Evolutionary conservation across 441 rosid genomes (phyloP).

Genomic region (Euphorbia schlechtendalii): DNA sequence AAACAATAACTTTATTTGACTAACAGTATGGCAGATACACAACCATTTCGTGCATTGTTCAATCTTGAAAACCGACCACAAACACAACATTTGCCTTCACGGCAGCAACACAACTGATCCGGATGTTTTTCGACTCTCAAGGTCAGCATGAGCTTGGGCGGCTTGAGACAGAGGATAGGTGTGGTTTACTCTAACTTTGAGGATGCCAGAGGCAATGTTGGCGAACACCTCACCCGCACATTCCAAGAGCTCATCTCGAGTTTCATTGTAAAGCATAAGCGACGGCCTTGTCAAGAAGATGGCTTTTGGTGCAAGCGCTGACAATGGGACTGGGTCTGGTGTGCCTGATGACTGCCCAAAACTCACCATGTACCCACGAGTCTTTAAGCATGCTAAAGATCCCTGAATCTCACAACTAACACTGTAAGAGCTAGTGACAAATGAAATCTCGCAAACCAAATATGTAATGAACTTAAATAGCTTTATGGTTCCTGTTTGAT

Average conservation of each 20-base stretch:
- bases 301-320: constrained; percentile 60
- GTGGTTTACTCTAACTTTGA: constrained; percentile 61
- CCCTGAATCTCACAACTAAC: constrained; percentile 41
- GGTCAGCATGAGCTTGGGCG: constrained; percentile 67
- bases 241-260: constrained; percentile 71
- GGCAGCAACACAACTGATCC: constrained; percentile 81
- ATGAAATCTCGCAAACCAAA: too few relatives aligned
- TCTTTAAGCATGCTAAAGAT: constrained; percentile 70
- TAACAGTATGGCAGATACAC: too few relatives aligned
- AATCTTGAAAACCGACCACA: neutral
- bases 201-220: constrained; percentile 47
- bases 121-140: constrained; percentile 61
- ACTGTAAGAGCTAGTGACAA: too few relatives aligned
- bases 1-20: too few relatives aligned
- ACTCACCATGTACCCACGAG: constrained; percentile 76
- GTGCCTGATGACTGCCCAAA: constrained; percentile 85
- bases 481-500: too few relatives aligned
- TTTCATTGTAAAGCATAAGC: constrained; percentile 56
- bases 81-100: constrained; percentile 17
- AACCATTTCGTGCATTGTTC: neutral
- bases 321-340: constrained; percentile 66
- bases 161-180: constrained; percentile 63
- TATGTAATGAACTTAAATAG: too few relatives aligned
- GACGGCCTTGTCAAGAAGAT: constrained; percentile 80
- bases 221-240: constrained; percentile 69